These are phyloP conservation scores for Danielozyma ontarioensis DNA, from an alignment of 805 yeast species.

Conservation along the genomic window DNA sequence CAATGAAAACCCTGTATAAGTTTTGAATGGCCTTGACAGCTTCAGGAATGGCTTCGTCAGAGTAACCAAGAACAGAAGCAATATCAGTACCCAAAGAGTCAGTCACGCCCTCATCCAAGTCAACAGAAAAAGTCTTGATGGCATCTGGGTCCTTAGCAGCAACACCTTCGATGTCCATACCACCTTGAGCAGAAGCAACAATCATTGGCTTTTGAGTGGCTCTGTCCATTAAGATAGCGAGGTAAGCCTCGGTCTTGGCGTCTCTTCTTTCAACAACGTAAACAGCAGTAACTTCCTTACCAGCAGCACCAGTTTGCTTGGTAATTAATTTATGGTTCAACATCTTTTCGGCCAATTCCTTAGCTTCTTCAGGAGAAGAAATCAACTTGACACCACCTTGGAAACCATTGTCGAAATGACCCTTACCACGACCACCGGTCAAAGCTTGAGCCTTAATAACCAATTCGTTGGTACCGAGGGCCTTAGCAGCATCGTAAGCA, in stretches of 20 bases:
- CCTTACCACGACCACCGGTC: slow-evolving; percentile 99
- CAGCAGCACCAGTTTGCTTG: slow-evolving; percentile 96
- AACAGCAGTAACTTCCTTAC: slow-evolving; percentile 95
- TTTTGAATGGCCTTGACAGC: slow-evolving; percentile 85
- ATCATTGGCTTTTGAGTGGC: slow-evolving; percentile 83
- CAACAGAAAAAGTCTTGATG: slow-evolving; percentile 81
- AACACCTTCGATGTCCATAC: slow-evolving; percentile 99
- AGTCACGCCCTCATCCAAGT: slow-evolving; percentile 74
- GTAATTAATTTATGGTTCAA: slow-evolving; percentile 89
- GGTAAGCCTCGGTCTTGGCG: slow-evolving; percentile 90
- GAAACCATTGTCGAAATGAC: slow-evolving; percentile 91
- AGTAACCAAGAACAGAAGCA: slow-evolving; percentile 79
- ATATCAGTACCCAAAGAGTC: slow-evolving; percentile 69
- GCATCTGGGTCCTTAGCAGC: slow-evolving; percentile 89
- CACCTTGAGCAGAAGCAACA: slow-evolving; percentile 97
- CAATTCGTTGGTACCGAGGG: slow-evolving; percentile 70
- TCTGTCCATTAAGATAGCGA: slow-evolving; percentile 94
- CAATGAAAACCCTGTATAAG: slow-evolving; percentile 83
- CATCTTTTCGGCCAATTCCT: slow-evolving; percentile 83
- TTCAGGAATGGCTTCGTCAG: slow-evolving; percentile 68
- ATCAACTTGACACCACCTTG: slow-evolving; percentile 96
- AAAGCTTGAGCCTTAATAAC: slow-evolving; percentile 98
- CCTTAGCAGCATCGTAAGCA: slow-evolving; percentile 78
- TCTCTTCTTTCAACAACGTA: slow-evolving; percentile 93
- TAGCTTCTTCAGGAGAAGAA: slow-evolving; percentile 79